Conservation (phyloP, 306 rosid species). For the Acacia crassicarpa region DNA sequence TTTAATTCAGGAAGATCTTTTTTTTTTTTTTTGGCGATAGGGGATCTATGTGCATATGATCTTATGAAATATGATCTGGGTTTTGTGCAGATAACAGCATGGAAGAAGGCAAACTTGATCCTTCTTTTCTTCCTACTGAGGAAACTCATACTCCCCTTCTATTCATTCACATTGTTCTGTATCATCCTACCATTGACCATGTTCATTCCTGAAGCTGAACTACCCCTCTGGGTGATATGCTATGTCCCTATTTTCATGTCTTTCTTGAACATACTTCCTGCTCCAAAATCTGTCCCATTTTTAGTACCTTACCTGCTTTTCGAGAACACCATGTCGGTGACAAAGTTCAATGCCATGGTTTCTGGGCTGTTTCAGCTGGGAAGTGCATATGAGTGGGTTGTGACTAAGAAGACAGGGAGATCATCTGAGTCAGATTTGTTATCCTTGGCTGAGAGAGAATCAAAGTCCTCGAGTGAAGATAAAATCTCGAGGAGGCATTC, state of each 20-base stretch:
- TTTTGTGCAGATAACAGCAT: conserved; percentile 69
- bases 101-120: conserved; percentile 93
- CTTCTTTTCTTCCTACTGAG: conserved; percentile 87
- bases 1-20: not conserved
- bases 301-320: conserved; percentile 89
- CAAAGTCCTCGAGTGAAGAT: conserved; percentile 68
- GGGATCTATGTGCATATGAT: not conserved
- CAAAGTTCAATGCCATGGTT: conserved; percentile 98
- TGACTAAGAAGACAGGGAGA: conserved; percentile 95
- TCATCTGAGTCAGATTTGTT: conserved; percentile 89
- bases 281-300: conserved; percentile 96
- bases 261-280: conserved; percentile 84
- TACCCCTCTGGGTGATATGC: conserved; percentile 97
- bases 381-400: conserved; percentile 98
- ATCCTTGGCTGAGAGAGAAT: conserved; percentile 78
- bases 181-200: conserved; percentile 90
- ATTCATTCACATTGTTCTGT: conserved; percentile 96
- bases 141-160: conserved; percentile 93
- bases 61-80: not conserved
- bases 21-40: too few species aligned
- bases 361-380: conserved; percentile 95
- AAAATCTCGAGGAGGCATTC: conserved; percentile 79
- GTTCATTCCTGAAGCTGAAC: conserved; percentile 94
- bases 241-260: conserved; percentile 92
- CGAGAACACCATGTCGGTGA: conserved; percentile 99